phyloP scores from a whole-genome alignment of 129 eudicot genomes.

The Flaveria bidentis region DNA sequence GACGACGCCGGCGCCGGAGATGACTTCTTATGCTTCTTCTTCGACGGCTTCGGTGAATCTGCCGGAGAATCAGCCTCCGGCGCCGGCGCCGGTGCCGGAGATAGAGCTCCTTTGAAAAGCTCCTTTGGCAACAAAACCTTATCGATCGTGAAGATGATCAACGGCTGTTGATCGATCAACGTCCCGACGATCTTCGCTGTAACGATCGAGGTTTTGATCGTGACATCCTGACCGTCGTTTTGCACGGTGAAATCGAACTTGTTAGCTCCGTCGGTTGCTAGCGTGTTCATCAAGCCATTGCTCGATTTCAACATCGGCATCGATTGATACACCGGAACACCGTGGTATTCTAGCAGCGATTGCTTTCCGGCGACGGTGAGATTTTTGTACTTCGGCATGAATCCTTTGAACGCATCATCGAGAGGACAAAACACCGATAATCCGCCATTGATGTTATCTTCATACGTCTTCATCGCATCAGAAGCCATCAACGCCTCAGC shows the following conservation, averaged over 20 bases:
- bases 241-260: constrained; percentile 72
- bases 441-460: constrained; percentile 60
- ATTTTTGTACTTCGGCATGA: constrained; percentile 68
- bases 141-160: constrained; percentile 57
- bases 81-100: constrained; percentile 81
- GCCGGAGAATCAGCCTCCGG: constrained; percentile 63
- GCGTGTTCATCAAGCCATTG: constrained; percentile 76
- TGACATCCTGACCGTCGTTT: constrained; percentile 75
- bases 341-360: constrained; percentile 78
- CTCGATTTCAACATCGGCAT: constrained; percentile 61
- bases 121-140: constrained; percentile 82
- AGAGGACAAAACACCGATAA: constrained; percentile 74
- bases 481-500: constrained; percentile 71
- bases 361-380: constrained; percentile 62
- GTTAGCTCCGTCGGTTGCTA: constrained; percentile 87
- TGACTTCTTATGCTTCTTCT: constrained; percentile 49
- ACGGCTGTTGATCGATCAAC: constrained; percentile 69
- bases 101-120: constrained; percentile 53
- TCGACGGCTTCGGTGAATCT: constrained; percentile 46
- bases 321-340: constrained; percentile 67
- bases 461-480: constrained; percentile 64
- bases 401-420: constrained; percentile 77
- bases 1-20: constrained; percentile 51
- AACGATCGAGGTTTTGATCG: constrained; percentile 61
- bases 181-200: constrained; percentile 71